Conservation (phyloP, 495 filamentous ascomycete genomes). For the Aspergillus indologenus region DNA sequence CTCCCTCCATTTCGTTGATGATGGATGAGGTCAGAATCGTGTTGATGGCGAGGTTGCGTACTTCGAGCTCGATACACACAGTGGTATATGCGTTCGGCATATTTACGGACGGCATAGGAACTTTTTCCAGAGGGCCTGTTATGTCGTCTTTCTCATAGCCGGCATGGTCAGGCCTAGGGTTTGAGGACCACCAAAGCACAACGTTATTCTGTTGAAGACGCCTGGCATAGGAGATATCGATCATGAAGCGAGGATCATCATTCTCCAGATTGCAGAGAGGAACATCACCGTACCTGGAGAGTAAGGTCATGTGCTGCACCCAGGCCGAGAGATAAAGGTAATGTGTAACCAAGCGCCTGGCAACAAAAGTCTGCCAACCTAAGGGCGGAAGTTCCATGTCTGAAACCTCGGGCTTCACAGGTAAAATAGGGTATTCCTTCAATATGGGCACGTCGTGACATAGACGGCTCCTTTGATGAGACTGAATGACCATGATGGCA, state of each 20-base stretch:
- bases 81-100: slow-evolving; percentile 90
- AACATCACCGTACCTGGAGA: slow-evolving; percentile 89
- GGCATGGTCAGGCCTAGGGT: slow-evolving; percentile 86
- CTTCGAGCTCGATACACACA: slow-evolving; percentile 92
- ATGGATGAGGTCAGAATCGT: slow-evolving; percentile 94
- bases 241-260: slow-evolving; percentile 89
- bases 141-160: slow-evolving; percentile 95
- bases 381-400: slow-evolving; percentile 87
- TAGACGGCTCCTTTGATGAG: slow-evolving; percentile 74
- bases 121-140: slow-evolving; percentile 75
- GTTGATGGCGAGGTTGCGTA: slow-evolving; percentile 95
- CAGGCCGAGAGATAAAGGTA: slow-evolving; percentile 89
- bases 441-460: slow-evolving; percentile 82
- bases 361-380: slow-evolving; percentile 90
- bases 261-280: slow-evolving; percentile 93
- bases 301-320: slow-evolving; percentile 81
- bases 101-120: slow-evolving; percentile 92
- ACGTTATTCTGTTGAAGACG: slow-evolving; percentile 89
- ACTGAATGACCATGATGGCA: slow-evolving; percentile 83
- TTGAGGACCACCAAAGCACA: slow-evolving; percentile 95
- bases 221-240: slow-evolving; percentile 92
- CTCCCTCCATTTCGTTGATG: slow-evolving; percentile 95
- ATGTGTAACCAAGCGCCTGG: slow-evolving; percentile 78
- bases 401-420: slow-evolving; percentile 73
- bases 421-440: slow-evolving; percentile 78